Evolutionary conservation across 2,329 filamentous ascomycete genomes (phyloP), one percentile per base, ranked within the genome.

Genomic region (Emmonsia crescens): DNA sequence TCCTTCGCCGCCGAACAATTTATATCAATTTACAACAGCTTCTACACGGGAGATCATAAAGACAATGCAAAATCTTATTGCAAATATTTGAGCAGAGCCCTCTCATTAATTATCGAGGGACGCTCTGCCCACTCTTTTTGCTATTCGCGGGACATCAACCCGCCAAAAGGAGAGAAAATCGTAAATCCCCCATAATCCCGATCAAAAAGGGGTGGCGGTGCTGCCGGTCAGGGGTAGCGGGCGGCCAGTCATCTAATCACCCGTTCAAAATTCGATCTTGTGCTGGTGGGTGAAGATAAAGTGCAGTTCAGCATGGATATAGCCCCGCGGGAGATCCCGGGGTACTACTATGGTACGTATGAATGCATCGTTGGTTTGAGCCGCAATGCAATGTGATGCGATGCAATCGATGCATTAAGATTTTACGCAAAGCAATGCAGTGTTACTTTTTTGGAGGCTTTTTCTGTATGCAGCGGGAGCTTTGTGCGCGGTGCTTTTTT

Each of bases 341-440:
- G 83, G 1, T 82, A 79, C 64, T 84, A 83, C 66, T 85, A 76
- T 68, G 82, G 82, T 83, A 60, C 40, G 62, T 58, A 14, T 60
- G 24, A 31, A 10, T 49, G 33, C 55, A n/a, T 24, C 57, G 33
- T 57, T 27, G 12, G 12, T 56, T 40, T 21, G 14, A 24, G 31
- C 3, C 5, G 31, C 5, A 56, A 57, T 44, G 40, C 16, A 12
- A 19, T 46, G 36, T n/a, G n/a, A 54, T n/a, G 51, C 51, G n/a
- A n/a, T n/a, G n/a, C n/a, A n/a, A n/a, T n/a, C 33, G n/a, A 54
- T n/a, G 51, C 51, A 55, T n/a, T 38, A 31, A 21, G 19, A 3
- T 38, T 33, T 24, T 55, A 33, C 40, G 19, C 19, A 24, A 40
- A 40, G 16, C 4, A n/a, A 38, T 36, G 33, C 31, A 21, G 4